Conservation (phyloP, 257 asterid genomes). For the Gentiana dahurica region DNA sequence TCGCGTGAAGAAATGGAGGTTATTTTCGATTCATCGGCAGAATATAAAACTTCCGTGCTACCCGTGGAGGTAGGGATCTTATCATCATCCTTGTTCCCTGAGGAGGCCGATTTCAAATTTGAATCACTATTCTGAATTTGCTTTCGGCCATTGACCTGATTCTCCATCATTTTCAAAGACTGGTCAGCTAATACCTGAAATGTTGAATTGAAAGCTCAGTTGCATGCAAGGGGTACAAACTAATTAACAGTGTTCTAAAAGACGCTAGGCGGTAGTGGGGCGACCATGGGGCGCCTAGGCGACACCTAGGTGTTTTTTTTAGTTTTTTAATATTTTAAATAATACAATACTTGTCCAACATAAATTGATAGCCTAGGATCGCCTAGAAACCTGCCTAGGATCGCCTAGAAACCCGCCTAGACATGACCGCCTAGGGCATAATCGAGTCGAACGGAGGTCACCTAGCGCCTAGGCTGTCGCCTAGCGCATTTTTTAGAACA, state of each 20-base stretch:
- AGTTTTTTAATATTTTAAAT: too few species aligned
- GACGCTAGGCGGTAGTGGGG: too few species aligned
- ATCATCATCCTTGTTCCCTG: conserved; percentile 29
- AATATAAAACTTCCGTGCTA: conserved; percentile 22
- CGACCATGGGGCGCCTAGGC: too few species aligned
- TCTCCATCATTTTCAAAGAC: conserved; percentile 13
- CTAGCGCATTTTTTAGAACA: too few species aligned
- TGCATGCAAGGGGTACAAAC: neutral
- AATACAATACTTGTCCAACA: too few species aligned
- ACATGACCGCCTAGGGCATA: too few species aligned
- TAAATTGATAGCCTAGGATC: too few species aligned
- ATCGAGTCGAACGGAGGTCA: too few species aligned
- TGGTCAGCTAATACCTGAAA: conserved; percentile 35
- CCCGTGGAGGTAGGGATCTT: conserved; percentile 27
- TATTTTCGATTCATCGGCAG: conserved; percentile 30
- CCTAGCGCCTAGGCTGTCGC: too few species aligned
- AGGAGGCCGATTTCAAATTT: conserved; percentile 30
- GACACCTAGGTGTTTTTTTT: too few species aligned
- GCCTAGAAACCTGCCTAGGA: too few species aligned
- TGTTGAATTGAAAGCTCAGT: neutral
- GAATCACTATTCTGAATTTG: conserved; percentile 14
- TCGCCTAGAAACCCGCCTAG: too few species aligned
- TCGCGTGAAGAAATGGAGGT: conserved; percentile 31
- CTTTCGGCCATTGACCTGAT: neutral
- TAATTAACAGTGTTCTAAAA: neutral